Conservation (phyloP, 306 rosid species). For the Dalbergia cochinchinensis region DNA sequence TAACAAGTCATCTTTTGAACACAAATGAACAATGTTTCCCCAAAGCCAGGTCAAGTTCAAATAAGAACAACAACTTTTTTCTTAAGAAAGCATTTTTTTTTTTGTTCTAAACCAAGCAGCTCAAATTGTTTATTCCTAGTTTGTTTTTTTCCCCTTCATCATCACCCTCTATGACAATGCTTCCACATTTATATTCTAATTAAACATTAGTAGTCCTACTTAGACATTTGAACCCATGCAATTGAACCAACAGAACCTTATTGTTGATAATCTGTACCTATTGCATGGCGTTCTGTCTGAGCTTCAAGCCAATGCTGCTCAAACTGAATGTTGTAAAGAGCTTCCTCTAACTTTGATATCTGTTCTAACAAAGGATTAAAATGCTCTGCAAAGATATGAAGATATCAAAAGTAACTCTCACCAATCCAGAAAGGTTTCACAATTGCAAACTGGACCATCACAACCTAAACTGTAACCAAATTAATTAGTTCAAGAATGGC, state of each 20-base stretch:
- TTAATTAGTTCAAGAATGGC: neutral
- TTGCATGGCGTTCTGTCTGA: slow-evolving; percentile 79
- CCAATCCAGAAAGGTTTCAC: neutral
- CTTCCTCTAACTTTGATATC: slow-evolving; percentile 73
- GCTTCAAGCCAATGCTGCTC: slow-evolving; percentile 94
- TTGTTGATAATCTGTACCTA: slow-evolving; percentile 49
- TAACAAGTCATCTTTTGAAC: neutral
- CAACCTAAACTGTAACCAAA: neutral
- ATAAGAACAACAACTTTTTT: too few species aligned
- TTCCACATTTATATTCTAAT: neutral
- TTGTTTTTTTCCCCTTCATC: neutral
- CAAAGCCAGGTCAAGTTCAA: too few species aligned
- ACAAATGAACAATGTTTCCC: neutral
- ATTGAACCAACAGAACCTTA: neutral
- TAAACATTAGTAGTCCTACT: neutral
- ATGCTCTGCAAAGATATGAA: slow-evolving; percentile 60
- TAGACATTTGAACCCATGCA: slow-evolving; percentile 19
- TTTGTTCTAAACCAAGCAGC: neutral
- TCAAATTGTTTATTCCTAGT: too few species aligned
- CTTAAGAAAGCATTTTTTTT: too few species aligned
- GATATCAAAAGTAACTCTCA: slow-evolving; percentile 36
- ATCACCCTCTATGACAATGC: neutral
- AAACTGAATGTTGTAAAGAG: slow-evolving; percentile 80
- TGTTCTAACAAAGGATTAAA: slow-evolving; percentile 65
- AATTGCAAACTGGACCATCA: neutral